Base-by-base conservation (phyloP, 2,329 filamentous ascomycete species). In the Tolypocladium nubicola region DNA sequence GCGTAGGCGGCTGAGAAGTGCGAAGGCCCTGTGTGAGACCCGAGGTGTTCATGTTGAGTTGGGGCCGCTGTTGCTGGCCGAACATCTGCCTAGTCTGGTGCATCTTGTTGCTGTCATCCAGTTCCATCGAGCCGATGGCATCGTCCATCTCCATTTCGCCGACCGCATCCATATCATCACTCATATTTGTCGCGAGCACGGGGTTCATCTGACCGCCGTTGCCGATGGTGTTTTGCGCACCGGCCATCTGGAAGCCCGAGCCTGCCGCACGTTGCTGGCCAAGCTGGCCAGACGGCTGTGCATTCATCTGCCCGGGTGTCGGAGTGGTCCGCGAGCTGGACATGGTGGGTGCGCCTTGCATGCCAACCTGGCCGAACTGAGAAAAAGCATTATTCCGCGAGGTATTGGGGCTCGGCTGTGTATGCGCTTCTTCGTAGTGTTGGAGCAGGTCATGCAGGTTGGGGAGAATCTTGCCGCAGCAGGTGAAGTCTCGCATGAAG, bases 91-190 rank as follows among this genome's bases (percentile, higher is more conserved):
- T 81, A 23, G 84, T 82, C 66, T 88, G 84, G 64, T 89, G 87
- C 66, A 89, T 84, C 61, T 82, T 78, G 54, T 86, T 80, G 63
- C 73, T 81, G 61, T 84, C 80, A 52, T 84, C 80, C 65, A 85
- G 75, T 58, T 87, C 84, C 80, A 86, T 81, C 55, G 79, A 76
- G 4, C 83, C 85, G 53, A 89, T 79, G 9, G 85, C 82, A 65
- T 96, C 91, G 67, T 97, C 93, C 87, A 97, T 89, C 67, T 97
- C 93, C 93, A 97, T 97, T 67, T 96, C 90, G 55, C 90, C 91
- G 37, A 95, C 83, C 21, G 89, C 85, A 67, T 96, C 92, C 77
- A 96, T 85, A 60, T 96, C 88, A 59, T 87, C 73, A 47, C 68
- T 67, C 45, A 73, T 59, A 56, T 67, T 72, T 53, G 64, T 65